Evolutionary conservation across 2,329 filamentous ascomycete species (phyloP).

Genomic region (Claviceps cyperi): DNA sequence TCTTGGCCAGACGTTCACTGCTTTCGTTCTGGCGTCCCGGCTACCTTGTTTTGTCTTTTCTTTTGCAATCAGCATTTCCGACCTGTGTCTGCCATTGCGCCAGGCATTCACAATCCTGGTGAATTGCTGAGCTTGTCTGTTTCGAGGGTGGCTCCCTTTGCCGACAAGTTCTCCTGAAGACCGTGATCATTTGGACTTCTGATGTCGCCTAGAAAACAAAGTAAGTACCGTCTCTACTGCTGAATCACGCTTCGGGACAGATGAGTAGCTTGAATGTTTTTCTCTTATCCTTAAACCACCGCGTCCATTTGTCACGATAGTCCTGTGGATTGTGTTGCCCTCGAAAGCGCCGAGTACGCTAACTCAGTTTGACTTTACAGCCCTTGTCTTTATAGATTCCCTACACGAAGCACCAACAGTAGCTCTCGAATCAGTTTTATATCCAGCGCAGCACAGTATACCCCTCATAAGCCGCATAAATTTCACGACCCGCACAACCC

Average conservation of each 20-base stretch:
- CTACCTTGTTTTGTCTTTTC: background rate
- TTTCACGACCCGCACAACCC: too few species aligned
- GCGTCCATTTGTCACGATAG: background rate
- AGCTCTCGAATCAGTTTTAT: background rate
- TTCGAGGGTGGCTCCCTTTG: background rate
- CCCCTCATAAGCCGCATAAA: too few species aligned
- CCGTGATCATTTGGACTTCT: background rate
- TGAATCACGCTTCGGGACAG: background rate
- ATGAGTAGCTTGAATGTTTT: background rate
- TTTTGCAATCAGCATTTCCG: background rate
- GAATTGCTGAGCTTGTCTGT: background rate
- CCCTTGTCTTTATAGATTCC: background rate
- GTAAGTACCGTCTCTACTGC: background rate
- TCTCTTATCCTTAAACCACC: background rate
- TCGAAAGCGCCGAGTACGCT: background rate
- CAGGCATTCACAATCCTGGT: background rate
- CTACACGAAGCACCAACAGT: background rate
- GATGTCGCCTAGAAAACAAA: background rate
- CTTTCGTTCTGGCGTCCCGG: background rate
- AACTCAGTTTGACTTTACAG: background rate
- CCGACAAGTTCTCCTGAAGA: conserved; percentile 2
- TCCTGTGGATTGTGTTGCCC: background rate
- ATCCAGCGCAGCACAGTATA: conserved; percentile 6
- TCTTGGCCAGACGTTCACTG: background rate
- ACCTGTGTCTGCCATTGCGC: background rate